phyloP scores from a whole-genome alignment of 2,329 filamentous ascomycete species.

The Exophiala calicioides region DNA sequence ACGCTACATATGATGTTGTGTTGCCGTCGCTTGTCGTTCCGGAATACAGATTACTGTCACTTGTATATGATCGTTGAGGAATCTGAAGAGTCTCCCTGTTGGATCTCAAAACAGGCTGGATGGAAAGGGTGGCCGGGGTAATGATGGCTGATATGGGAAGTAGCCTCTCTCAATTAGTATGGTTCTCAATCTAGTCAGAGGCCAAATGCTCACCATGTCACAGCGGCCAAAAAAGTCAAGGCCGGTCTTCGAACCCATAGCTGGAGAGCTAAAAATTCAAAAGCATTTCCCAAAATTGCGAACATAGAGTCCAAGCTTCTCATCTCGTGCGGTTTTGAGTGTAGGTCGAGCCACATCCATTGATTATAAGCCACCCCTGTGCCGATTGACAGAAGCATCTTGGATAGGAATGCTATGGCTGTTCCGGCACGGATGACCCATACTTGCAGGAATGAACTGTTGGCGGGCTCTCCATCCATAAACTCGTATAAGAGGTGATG shows the following conservation, averaged over 20 bases:
- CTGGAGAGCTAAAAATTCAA: constrained; percentile 13
- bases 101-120: constrained; percentile 8
- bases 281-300: constrained; percentile 12
- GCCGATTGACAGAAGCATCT: constrained; percentile 9
- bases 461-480: constrained; percentile 11
- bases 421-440: constrained; percentile 19
- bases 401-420: constrained; percentile 19
- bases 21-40: constrained; percentile 10
- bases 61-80: constrained; percentile 14
- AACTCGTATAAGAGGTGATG: constrained; percentile 17
- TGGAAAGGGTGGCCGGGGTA: constrained; percentile 15
- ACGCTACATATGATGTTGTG: constrained; percentile 3
- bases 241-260: constrained; percentile 14
- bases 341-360: constrained; percentile 19
- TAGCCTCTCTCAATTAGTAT: constrained; percentile 5
- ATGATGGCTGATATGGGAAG: constrained; percentile 19
- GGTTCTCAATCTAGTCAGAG: neutral
- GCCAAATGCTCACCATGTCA: constrained; percentile 13
- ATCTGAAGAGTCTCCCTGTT: constrained; percentile 9
- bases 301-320: constrained; percentile 16
- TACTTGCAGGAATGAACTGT: constrained; percentile 10
- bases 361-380: constrained; percentile 20
- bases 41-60: constrained; percentile 7
- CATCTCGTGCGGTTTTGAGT: constrained; percentile 12
- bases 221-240: constrained; percentile 12